Percentiles rank a stretch among this genome's conserved stretches.
Evolutionary conservation across 2,329 filamentous ascomycete species (phyloP).

Genomic region (Cladophialophora psammophila): DNA sequence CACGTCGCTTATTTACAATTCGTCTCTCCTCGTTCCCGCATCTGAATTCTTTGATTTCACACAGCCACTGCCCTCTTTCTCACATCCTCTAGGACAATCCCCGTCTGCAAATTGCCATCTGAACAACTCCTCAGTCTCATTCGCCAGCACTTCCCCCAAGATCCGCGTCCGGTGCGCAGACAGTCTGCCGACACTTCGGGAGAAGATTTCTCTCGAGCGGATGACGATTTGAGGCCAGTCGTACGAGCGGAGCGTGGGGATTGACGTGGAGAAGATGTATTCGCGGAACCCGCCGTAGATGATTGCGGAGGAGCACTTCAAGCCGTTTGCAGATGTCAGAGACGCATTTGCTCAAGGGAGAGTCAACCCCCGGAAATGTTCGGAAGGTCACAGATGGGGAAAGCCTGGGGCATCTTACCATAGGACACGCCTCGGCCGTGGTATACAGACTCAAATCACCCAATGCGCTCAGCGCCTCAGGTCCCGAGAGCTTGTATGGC

Average conservation of each 20-base stretch:
- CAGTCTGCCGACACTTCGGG: constrained; percentile 39
- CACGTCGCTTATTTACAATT: neutral
- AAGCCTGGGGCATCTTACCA: constrained; percentile 45
- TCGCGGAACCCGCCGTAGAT: constrained; percentile 64
- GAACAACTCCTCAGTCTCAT: constrained; percentile 64
- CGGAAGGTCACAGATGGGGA: neutral
- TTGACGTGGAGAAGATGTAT: constrained; percentile 63
- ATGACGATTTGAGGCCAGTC: constrained; percentile 63
- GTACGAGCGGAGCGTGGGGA: constrained; percentile 54
- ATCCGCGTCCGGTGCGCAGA: constrained; percentile 49
- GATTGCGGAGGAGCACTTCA: constrained; percentile 62
- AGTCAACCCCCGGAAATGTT: neutral
- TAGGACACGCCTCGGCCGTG: constrained; percentile 65
- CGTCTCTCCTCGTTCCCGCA: constrained; percentile 1
- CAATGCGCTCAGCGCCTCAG: constrained; percentile 56
- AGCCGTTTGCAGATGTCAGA: neutral
- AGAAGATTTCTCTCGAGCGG: constrained; percentile 56
- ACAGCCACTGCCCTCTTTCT: constrained; percentile 8
- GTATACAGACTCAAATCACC: constrained; percentile 61
- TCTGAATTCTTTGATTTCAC: neutral
- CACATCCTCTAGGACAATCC: constrained; percentile 26
- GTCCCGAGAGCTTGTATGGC: constrained; percentile 52
- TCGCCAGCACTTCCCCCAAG: constrained; percentile 55
- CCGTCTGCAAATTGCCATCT: constrained; percentile 61
- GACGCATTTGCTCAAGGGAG: neutral